These are phyloP conservation scores for Paragyromitra xinjiangensis DNA, from an alignment of 495 filamentous ascomycete species.

Conservation along the genomic window DNA sequence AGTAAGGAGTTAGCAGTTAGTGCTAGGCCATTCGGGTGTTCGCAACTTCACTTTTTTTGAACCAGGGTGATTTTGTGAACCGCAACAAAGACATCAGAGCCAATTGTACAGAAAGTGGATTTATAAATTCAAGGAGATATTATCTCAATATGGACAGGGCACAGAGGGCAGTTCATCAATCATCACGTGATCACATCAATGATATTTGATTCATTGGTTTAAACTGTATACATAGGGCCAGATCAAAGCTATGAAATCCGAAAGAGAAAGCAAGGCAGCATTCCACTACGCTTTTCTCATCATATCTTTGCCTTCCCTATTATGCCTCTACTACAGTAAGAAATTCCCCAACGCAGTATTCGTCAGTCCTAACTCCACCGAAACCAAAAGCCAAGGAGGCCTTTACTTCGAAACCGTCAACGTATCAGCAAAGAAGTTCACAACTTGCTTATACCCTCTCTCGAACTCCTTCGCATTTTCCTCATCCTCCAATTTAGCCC, in stretches of 20 bases:
- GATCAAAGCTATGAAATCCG: not conserved
- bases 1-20: no score
- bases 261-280: not conserved
- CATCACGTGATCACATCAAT: no score
- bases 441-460: constrained; percentile 60
- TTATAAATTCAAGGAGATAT: not conserved
- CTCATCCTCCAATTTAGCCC: constrained; percentile 65
- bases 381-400: not conserved
- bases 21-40: no score
- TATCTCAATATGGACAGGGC: not conserved
- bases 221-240: not conserved
- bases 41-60: no score
- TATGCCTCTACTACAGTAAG: not conserved
- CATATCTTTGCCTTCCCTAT: constrained; percentile 6
- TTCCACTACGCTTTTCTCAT: not conserved
- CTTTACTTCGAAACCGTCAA: constrained; percentile 32
- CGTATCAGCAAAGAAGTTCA: constrained; percentile 29
- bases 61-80: no score
- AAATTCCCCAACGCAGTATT: not conserved
- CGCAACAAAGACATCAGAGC: no score
- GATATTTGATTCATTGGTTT: not conserved
- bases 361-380: not conserved
- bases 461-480: constrained; percentile 64
- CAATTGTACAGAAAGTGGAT: not conserved
- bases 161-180: not conserved